phyloP scores from a whole-genome alignment of 2,329 filamentous ascomycete species.

The Scytalidium sp. region DNA sequence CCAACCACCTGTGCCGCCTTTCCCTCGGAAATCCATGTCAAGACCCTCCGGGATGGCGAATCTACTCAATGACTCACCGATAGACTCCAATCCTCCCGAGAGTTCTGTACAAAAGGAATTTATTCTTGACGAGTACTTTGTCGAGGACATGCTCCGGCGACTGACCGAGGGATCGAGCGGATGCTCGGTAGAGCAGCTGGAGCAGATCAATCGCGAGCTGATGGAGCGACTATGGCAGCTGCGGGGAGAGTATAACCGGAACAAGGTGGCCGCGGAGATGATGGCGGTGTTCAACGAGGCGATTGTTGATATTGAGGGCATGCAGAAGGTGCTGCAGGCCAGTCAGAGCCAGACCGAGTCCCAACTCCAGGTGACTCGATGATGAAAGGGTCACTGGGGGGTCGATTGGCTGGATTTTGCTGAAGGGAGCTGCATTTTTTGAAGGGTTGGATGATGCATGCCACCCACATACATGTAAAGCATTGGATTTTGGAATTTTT shows the following conservation, averaged over 20 bases:
- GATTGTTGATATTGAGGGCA: conserved; percentile 60
- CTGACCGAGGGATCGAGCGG: conserved; percentile 25
- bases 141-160: conserved; percentile 16
- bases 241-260: conserved; percentile 80
- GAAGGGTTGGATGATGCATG: too few species aligned
- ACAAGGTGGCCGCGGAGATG: conserved; percentile 63
- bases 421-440: too few species aligned
- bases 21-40: conserved; percentile 25
- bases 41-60: conserved; percentile 22
- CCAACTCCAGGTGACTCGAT: not conserved
- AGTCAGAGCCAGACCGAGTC: conserved; percentile 14
- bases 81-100: conserved; percentile 24
- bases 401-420: too few species aligned
- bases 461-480: too few species aligned
- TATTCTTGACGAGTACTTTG: conserved; percentile 38
- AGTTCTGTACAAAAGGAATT: conserved; percentile 25
- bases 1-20: conserved; percentile 33
- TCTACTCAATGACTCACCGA: conserved; percentile 26
- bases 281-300: conserved; percentile 72
- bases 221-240: conserved; percentile 88
- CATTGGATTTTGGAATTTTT: too few species aligned
- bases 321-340: conserved; percentile 25
- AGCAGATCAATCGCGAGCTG: conserved; percentile 85
- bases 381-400: not conserved
- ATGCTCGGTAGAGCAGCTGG: conserved; percentile 78